Base-by-base conservation (phyloP, 176 grass and related monocot genomes). In the Phragmites australis region DNA sequence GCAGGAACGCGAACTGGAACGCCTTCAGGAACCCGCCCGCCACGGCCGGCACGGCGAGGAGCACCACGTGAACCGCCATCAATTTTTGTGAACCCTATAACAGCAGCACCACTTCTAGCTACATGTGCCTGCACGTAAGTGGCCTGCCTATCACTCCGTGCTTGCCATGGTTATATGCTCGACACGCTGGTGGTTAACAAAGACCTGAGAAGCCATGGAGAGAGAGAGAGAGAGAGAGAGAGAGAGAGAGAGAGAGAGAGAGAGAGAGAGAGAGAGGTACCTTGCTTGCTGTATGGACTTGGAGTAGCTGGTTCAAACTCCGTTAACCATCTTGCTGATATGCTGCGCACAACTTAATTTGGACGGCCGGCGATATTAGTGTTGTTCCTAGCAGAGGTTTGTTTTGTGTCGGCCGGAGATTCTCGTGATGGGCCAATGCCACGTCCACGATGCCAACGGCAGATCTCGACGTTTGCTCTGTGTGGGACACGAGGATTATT, bases 1-100 rank as follows among this genome's bases (percentile, higher is more conserved):
- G 68, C 61, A 87, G 68, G 77, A 85, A 29, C 6, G 88, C 67
- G 61, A 80, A 85, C 74, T 83, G 68, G 80, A 90, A 90, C 60
- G 65, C 74, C 21, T 83, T 68, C 54, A 82, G 29, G 77, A 85
- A 58, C 29, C 63, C 82, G 64, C 77, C 64, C 0, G 77, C 87
- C 18, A 60, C 62, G 1, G 80, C 65, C 4, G 78, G 77, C 82
- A 47, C 77, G 77, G 77, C 77, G 4, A 89, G 64, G 6, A 84
- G 82, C 76, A 61, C 64, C 27, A 89, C 17, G 77, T 76, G 82
- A 27, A 89, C 46, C 12, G 30, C 71, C 87, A 89, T 89, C 11
- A 1, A 6, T n/a, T 58, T 10, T 9, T 16, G 19, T 16, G 19
- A 55, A 27, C 48, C 4, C 50, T 74, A 5, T 21, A 27, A 26